phyloP scores from a whole-genome alignment of 192 early-diverging fungal species.

The Linnemannia zychae region DNA sequence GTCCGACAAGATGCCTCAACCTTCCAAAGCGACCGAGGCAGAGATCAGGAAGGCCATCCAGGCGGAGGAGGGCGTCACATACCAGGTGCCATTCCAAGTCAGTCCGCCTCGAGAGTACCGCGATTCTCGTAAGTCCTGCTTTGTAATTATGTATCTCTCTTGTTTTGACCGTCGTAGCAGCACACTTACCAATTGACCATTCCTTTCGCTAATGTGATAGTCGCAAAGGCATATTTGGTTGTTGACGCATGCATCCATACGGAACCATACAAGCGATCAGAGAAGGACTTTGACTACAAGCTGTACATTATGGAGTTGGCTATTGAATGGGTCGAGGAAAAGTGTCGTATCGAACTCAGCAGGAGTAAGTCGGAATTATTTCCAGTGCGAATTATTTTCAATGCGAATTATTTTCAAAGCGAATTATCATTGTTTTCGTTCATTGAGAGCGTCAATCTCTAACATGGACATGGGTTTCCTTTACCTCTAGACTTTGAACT shows the following conservation, averaged over 20 bases:
- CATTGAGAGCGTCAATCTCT: neutral
- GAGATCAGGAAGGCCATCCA: constrained; percentile 76
- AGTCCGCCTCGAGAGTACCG: constrained; percentile 63
- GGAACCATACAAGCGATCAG: constrained; percentile 64
- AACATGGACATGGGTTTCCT: neutral
- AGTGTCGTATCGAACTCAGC: constrained; percentile 64
- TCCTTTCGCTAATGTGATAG: constrained; percentile 22
- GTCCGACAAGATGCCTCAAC: constrained; percentile 66
- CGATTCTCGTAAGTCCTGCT: constrained; percentile 61
- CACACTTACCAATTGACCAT: neutral
- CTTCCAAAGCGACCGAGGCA: constrained; percentile 64
- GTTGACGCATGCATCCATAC: constrained; percentile 80
- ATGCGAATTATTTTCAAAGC: neutral
- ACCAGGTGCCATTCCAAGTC: constrained; percentile 75
- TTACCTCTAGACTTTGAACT: constrained; percentile 66
- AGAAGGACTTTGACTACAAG: constrained; percentile 72
- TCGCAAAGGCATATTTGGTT: constrained; percentile 63
- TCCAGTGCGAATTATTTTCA: neutral
- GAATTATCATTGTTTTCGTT: too few relatives aligned
- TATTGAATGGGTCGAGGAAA: constrained; percentile 78
- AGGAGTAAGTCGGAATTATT: constrained; percentile 64
- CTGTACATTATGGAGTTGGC: constrained; percentile 77
- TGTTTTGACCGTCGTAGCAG: neutral
- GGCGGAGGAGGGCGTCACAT: constrained; percentile 69
- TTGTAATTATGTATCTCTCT: neutral